Conservation (phyloP, 768 basidiomycete species). For the Pulveroboletus sp. region DNA sequence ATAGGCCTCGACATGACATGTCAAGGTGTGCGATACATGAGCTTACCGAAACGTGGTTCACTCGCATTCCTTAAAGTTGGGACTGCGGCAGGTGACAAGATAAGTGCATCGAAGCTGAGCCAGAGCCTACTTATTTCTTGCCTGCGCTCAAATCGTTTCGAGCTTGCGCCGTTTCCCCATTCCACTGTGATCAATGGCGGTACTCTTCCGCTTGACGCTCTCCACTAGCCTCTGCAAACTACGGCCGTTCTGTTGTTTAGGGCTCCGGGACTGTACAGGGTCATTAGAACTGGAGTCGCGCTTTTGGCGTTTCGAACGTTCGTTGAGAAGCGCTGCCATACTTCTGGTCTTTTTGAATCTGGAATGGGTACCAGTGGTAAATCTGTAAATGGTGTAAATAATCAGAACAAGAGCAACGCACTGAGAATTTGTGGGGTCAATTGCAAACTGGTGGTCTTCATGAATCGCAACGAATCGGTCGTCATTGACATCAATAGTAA, state of each 20-base stretch:
- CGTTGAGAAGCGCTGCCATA: conserved; percentile 82
- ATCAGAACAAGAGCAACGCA: conserved; percentile 37
- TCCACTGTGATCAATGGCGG: conserved; percentile 21
- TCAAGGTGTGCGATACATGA: not conserved
- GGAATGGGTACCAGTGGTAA: not conserved
- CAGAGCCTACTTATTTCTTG: not conserved
- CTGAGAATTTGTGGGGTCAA: conserved; percentile 96
- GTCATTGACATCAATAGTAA: conserved; percentile 80
- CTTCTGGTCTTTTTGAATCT: conserved; percentile 93
- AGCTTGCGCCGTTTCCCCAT: conserved; percentile 40
- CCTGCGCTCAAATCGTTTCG: conserved; percentile 7
- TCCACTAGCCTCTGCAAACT: conserved; percentile 69
- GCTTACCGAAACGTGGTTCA: not conserved
- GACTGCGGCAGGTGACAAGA: not conserved
- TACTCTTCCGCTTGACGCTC: conserved; percentile 80
- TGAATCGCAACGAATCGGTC: conserved; percentile 83
- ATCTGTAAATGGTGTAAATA: not conserved
- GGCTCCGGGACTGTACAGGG: not conserved
- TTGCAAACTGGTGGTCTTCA: conserved; percentile 88
- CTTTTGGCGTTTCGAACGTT: conserved; percentile 65
- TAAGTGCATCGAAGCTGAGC: not conserved
- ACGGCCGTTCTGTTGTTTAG: conserved; percentile 15
- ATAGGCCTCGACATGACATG: not conserved
- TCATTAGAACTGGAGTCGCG: conserved; percentile 16
- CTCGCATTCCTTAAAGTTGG: not conserved